Evolutionary conservation across 1,284 basidiomycete species (phyloP).

Genomic region (Schizophyllum commune): DNA sequence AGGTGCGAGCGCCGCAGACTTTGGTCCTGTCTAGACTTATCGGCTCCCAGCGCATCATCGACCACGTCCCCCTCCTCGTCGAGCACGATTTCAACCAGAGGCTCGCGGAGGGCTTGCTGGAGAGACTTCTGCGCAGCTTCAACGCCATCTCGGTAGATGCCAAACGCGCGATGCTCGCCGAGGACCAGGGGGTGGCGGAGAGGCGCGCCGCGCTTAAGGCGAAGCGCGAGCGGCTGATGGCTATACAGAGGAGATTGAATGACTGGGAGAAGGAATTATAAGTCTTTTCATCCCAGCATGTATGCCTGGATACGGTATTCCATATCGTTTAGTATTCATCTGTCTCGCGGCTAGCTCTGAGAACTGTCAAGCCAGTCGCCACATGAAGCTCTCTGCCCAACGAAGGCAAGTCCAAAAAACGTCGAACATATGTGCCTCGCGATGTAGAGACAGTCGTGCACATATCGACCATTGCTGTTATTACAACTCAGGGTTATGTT

Average conservation of each 20-base stretch:
- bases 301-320: too few species aligned
- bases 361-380: too few species aligned
- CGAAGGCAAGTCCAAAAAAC: too few species aligned
- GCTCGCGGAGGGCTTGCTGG: constrained; percentile 29
- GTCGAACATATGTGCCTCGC: too few species aligned
- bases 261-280: not conserved
- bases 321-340: too few species aligned
- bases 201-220: not conserved
- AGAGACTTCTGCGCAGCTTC: constrained; percentile 31
- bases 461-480: too few species aligned
- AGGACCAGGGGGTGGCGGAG: constrained; percentile 22
- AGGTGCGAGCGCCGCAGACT: constrained; percentile 19
- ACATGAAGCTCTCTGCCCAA: too few species aligned
- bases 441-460: too few species aligned
- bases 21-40: not conserved
- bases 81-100: constrained; percentile 40
- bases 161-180: constrained; percentile 27
- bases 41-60: constrained; percentile 41
- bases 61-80: constrained; percentile 42
- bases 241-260: not conserved
- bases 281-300: not conserved
- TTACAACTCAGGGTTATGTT: too few species aligned
- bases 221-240: not conserved
- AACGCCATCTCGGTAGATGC: constrained; percentile 17
- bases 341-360: too few species aligned